Conservation (phyloP, 1,284 basidiomycete genomes). For the Leccinum pseudoinsigne region DNA sequence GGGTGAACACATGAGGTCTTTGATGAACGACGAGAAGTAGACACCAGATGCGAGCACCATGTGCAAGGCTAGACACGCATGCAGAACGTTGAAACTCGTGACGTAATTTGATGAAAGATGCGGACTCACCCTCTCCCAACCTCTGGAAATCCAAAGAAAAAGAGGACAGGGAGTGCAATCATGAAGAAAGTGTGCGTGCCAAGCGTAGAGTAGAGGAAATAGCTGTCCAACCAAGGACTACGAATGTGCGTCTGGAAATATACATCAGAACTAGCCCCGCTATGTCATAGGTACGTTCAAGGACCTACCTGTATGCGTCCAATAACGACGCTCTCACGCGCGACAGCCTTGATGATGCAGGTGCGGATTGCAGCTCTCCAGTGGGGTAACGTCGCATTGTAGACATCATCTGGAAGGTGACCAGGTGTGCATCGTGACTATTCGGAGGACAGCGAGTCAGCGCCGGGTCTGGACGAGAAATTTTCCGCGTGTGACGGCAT, state of each 20-base stretch:
- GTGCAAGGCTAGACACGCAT: constrained; percentile 46
- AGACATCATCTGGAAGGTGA: constrained; percentile 25
- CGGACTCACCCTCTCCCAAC: constrained; percentile 70
- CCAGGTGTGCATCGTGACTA: constrained; percentile 15
- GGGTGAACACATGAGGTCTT: constrained; percentile 91
- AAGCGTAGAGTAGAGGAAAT: constrained; percentile 89
- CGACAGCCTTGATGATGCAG: constrained; percentile 57
- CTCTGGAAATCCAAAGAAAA: constrained; percentile 82
- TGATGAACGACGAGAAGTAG: constrained; percentile 82
- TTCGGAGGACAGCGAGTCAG: not conserved
- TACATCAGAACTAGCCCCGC: not conserved
- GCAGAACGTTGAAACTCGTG: not conserved
- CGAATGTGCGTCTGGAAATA: constrained; percentile 53
- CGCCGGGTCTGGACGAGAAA: constrained; percentile 3
- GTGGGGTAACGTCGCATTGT: constrained; percentile 24
- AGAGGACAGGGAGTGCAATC: constrained; percentile 82
- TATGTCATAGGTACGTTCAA: not conserved
- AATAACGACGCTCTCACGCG: constrained; percentile 66
- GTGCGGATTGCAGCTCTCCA: constrained; percentile 72
- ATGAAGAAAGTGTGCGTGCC: constrained; percentile 97
- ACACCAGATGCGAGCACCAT: constrained; percentile 77
- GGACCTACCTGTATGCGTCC: constrained; percentile 66
- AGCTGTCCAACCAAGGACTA: constrained; percentile 75
- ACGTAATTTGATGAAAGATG: not conserved
- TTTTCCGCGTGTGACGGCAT: constrained; percentile 8